phyloP scores from a whole-genome alignment of 805 yeast species.

The Pichia sporocuriosa region DNA sequence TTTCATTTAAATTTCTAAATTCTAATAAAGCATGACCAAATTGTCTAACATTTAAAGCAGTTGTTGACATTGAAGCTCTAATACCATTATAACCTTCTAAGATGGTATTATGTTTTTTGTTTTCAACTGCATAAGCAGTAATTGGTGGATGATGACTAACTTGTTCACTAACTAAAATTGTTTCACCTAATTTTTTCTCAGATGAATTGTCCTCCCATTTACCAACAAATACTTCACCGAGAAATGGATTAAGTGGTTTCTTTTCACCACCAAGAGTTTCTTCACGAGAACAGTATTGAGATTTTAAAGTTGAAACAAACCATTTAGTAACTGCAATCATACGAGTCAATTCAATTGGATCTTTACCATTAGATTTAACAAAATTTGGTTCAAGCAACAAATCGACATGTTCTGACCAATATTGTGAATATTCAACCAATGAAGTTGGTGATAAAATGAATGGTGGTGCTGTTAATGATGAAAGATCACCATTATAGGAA shows the following conservation, averaged over 20 bases:
- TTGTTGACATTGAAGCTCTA: slow-evolving; percentile 72
- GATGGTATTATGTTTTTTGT: slow-evolving; percentile 59
- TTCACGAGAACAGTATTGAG: slow-evolving; percentile 89
- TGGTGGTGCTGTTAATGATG: slow-evolving; percentile 95
- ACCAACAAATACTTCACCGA: slow-evolving; percentile 92
- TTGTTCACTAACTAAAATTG: slow-evolving; percentile 78
- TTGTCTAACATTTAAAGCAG: slow-evolving; percentile 80
- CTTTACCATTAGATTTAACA: slow-evolving; percentile 31
- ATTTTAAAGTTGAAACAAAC: slow-evolving; percentile 86
- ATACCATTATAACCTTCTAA: slow-evolving; percentile 89
- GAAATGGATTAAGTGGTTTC: slow-evolving; percentile 93
- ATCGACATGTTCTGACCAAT: slow-evolving; percentile 93
- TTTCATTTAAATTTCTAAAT: slow-evolving; percentile 55
- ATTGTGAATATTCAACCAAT: slow-evolving; percentile 83
- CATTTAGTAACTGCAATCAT: slow-evolving; percentile 79
- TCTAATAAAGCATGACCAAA: slow-evolving; percentile 81
- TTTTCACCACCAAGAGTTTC: slow-evolving; percentile 93
- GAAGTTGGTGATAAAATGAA: slow-evolving; percentile 90
- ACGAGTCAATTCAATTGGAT: slow-evolving; percentile 52
- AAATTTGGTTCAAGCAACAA: slow-evolving; percentile 67
- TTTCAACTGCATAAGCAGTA: slow-evolving; percentile 82
- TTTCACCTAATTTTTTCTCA: slow-evolving; percentile 59
- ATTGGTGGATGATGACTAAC: slow-evolving; percentile 97
- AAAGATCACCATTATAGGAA: slow-evolving; percentile 86
- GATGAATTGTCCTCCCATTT: slow-evolving; percentile 60